Base-by-base conservation (phyloP, 305 asterid species). In the Plantago coronopus region DNA sequence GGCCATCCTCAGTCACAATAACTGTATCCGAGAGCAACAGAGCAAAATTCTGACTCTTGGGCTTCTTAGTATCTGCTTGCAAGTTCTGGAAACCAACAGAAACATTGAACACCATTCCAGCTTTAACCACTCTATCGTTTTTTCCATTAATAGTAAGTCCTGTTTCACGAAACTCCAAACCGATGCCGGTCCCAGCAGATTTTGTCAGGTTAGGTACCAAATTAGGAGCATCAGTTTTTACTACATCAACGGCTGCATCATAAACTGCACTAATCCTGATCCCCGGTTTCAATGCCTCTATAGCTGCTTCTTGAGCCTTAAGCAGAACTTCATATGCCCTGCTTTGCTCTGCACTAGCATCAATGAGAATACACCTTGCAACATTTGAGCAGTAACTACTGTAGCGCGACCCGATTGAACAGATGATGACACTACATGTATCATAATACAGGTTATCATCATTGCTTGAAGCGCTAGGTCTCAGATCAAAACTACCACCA, bases 171-270 rank as follows among this genome's bases (percentile, higher is more conserved):
- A 87, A 87, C 79, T 87, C 96, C 17, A 87, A 73, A 37, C 96
- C 96, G 23, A 87, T 87, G 62, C 96, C 91, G 8, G 94, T 79
- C 62, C 96, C 96, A 38, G 87, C 91, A 59, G 94, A 76, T 71
- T 83, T 85, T 16, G 88, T 78, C 54, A 88, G 68, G 74, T 78
- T 73, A 13, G 76, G 78, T 19, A 69, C 63, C 47, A 81, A 67
- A 47, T 88, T 87, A 25, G 96, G 95, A 43, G 91, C 89, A 19
- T 85, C 88, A 67, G 22, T 79, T 60, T 83, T 59, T 23, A 88
- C 95, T 45, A 81, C 85, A 15, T 72, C 70, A 65, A 80, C 22
- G 46, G 95, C 89, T 61, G 85, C 79, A 60, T 63, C 78, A 62
- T 85, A 88, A 31, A 74, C 81, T 7, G 69, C 77, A 71, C 82